Conservation (phyloP, 306 rosid genomes). For the Vachellia pachyceras region DNA sequence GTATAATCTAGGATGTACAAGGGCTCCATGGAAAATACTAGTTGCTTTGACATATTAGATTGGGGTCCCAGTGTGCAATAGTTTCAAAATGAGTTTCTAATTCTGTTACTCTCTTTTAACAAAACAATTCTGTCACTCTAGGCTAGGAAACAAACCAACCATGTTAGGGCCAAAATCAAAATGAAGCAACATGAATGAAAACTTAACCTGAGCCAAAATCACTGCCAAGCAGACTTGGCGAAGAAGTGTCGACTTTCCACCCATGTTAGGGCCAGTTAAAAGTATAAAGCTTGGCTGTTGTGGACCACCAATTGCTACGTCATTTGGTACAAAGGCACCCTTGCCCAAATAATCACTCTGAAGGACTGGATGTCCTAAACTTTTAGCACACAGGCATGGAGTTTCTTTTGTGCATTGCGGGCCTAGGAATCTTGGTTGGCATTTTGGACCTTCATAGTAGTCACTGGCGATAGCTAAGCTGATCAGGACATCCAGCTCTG, state of each 20-base stretch:
- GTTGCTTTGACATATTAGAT: not conserved
- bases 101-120: not conserved
- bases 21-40: not conserved
- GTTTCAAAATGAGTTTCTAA: not conserved
- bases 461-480: constrained; percentile 85
- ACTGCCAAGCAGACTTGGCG: constrained; percentile 97
- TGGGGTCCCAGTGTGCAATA: not conserved
- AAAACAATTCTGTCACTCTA: not conserved
- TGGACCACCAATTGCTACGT: constrained; percentile 80
- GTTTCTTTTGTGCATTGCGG: constrained; percentile 54
- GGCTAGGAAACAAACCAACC: not conserved
- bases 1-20: not conserved
- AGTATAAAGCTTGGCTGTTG: constrained; percentile 72
- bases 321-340: constrained; percentile 84
- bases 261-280: constrained; percentile 98
- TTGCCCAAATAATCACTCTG: constrained; percentile 86
- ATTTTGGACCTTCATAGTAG: constrained; percentile 80
- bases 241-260: constrained; percentile 98
- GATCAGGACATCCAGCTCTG: constrained; percentile 94
- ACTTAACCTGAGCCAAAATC: constrained; percentile 85
- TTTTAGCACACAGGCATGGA: constrained; percentile 70
- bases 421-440: constrained; percentile 68
- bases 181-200: constrained; percentile 29
- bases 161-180: constrained; percentile 2
- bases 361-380: constrained; percentile 90